A percentile compares a stretch with the other conserved stretches of the same genome.
These are phyloP conservation scores for Hortiboletus campestris DNA, from an alignment of 768 basidiomycete genomes.

Conservation along the genomic window DNA sequence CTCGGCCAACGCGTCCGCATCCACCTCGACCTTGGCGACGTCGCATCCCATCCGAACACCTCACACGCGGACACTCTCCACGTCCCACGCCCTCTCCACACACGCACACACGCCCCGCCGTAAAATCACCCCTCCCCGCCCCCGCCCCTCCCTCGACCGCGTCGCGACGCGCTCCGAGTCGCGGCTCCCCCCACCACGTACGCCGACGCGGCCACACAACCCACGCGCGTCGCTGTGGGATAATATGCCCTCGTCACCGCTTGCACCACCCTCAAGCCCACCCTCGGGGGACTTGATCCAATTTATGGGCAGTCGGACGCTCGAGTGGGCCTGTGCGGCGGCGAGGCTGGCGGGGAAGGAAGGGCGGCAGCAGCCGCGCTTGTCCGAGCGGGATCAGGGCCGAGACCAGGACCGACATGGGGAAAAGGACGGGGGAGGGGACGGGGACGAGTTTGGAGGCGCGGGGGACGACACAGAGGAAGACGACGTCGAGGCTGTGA, in stretches of 20 bases:
- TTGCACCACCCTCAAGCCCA: conserved; percentile 36
- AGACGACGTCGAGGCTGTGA: conserved; percentile 63
- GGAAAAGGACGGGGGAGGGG: background rate
- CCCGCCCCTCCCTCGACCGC: conserved; percentile 33
- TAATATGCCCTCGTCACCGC: conserved; percentile 43
- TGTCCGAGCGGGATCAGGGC: conserved; percentile 1
- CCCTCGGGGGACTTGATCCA: conserved; percentile 32
- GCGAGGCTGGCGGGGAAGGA: conserved; percentile 50
- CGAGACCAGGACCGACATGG: conserved; percentile 20
- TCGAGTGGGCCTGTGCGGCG: conserved; percentile 39
- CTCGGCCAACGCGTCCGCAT: conserved; percentile 25
- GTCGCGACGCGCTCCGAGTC: conserved; percentile 32
- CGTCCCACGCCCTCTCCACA: background rate
- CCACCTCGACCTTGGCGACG: conserved; percentile 22
- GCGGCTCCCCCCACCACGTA: conserved; percentile 29
- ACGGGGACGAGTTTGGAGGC: background rate
- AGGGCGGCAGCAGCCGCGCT: conserved; percentile 17
- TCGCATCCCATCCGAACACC: conserved; percentile 31
- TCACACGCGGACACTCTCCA: conserved; percentile 37
- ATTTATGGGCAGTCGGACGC: conserved; percentile 28
- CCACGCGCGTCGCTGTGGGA: conserved; percentile 31
- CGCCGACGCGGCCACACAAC: conserved; percentile 29
- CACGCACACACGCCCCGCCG: conserved; percentile 21
- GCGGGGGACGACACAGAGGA: conserved; percentile 55
- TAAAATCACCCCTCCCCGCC: conserved; percentile 30